Evolutionary conservation across 208 protist species (phyloP), one percentile per base, ranked within the genome.

Genomic region (Acanthamoeba sp.): DNA sequence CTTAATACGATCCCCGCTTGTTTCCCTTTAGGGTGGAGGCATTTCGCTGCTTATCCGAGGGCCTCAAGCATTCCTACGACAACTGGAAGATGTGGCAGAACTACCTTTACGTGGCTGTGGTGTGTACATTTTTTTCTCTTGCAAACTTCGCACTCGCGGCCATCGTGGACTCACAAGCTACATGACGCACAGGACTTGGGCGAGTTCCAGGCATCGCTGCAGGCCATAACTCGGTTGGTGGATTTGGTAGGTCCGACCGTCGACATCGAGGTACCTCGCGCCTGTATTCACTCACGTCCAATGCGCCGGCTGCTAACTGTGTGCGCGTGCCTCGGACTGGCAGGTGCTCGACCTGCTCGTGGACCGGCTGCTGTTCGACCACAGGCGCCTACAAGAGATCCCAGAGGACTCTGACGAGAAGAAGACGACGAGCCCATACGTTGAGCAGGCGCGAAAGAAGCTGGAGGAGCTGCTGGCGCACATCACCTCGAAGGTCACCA

Each of bases 41-140:
- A 10, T 66, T 78, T 34, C 52, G 59, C 36, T 95, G 96, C 5
- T 42, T 97, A 1, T 48, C 94, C 34, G 95, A 97, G 32, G 96
- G 95, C 42, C n/a, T 97, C 22, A 97, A 96, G 64, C 66, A 94
- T 14, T 85, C 57, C 29, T 93, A 95, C 64, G 95, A 97, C 32
- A 96, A 95, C 73, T 97, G 97, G 97, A 96, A 95, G 84, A 96
- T 97, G 55, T 97, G 97, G 97, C 95, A 97, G 76, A 97, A 97
- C 40, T 97, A 95, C 50, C 59, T 97, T 34, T 90, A 94, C 62
- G 80, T 96, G 5, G 62, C 69, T 29, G 78, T 96, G 24, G 92
- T 93, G n/a, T 38, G 88, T n/a, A n/a, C n/a, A n/a, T n/a, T n/a
- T n/a, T n/a, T n/a, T n/a, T n/a, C n/a, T n/a, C n/a, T n/a, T n/a